Conservation (phyloP, 164 flowering plant genomes). For the Warburgia ugandensis region DNA sequence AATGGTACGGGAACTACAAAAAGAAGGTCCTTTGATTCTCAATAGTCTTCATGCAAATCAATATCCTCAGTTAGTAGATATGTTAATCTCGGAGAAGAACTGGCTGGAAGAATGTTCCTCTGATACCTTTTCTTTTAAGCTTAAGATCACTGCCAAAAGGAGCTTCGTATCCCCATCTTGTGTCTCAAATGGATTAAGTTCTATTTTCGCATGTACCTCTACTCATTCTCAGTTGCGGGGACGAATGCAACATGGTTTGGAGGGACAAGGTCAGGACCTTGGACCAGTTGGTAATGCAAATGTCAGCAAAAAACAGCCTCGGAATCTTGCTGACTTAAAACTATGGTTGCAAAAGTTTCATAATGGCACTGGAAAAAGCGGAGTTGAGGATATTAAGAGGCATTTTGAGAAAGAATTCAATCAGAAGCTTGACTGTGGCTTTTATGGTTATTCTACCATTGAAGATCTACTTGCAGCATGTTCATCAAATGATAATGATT, state of each 20-base stretch:
- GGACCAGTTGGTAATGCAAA: slow-evolving; percentile 13
- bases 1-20: slow-evolving; percentile 41
- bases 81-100: slow-evolving; percentile 60
- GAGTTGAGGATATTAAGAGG: slow-evolving; percentile 5
- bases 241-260: slow-evolving; percentile 16
- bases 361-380: not conserved
- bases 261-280: slow-evolving; percentile 12
- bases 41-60: slow-evolving; percentile 23
- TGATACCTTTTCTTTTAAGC: slow-evolving; percentile 35
- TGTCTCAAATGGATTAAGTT: slow-evolving; percentile 40
- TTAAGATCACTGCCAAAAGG: slow-evolving; percentile 12
- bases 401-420: slow-evolving; percentile 9
- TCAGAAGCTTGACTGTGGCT: slow-evolving; percentile 6
- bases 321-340: slow-evolving; percentile 8
- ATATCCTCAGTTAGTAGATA: slow-evolving; percentile 43
- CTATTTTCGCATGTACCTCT: slow-evolving; percentile 25
- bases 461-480: slow-evolving; percentile 8
- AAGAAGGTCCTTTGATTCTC: slow-evolving; percentile 50
- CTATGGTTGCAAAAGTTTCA: slow-evolving; percentile 1
- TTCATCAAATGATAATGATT: not conserved
- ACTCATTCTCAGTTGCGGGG: too few species aligned
- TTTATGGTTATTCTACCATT: slow-evolving; percentile 8
- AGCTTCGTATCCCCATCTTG: slow-evolving; percentile 13
- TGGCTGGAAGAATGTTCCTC: slow-evolving; percentile 55
- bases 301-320: slow-evolving; percentile 2